phyloP scores from a whole-genome alignment of 2,329 filamentous ascomycete species.

The Penicillium sp. region DNA sequence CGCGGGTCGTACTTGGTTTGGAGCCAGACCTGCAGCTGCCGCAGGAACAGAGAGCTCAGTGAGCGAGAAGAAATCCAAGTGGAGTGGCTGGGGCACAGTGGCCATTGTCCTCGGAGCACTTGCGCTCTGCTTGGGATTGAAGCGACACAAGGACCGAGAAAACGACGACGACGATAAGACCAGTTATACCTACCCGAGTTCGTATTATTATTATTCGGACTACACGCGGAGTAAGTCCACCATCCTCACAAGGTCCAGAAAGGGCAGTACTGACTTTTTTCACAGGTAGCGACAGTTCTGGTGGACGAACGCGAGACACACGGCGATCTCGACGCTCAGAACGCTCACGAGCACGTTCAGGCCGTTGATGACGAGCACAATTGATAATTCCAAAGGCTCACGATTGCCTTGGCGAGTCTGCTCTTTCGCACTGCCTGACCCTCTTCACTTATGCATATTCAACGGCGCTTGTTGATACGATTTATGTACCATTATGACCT shows the following conservation, averaged over 20 bases:
- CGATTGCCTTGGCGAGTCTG: neutral
- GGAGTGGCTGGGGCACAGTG: slow-evolving; percentile 41
- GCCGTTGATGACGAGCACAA: slow-evolving; percentile 21
- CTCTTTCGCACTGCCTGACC: slow-evolving; percentile 1
- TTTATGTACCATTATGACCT: slow-evolving; percentile 24
- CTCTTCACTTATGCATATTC: slow-evolving; percentile 19
- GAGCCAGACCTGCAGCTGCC: slow-evolving; percentile 34
- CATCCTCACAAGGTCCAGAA: neutral
- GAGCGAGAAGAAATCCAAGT: slow-evolving; percentile 38
- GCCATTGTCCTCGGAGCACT: slow-evolving; percentile 45
- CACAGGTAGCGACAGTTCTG: slow-evolving; percentile 46
- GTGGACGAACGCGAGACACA: slow-evolving; percentile 37
- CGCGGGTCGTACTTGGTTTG: slow-evolving; percentile 41
- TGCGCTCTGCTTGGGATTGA: slow-evolving; percentile 47
- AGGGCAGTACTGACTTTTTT: slow-evolving; percentile 7
- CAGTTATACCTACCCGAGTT: slow-evolving; percentile 38
- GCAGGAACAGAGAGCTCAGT: slow-evolving; percentile 22
- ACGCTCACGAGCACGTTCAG: slow-evolving; percentile 21
- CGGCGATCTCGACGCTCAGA: slow-evolving; percentile 29
- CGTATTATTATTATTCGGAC: slow-evolving; percentile 44
- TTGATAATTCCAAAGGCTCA: neutral
- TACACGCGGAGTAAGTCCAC: slow-evolving; percentile 43
- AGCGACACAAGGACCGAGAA: slow-evolving; percentile 37
- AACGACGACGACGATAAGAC: slow-evolving; percentile 43
- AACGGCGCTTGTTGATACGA: slow-evolving; percentile 19